These are phyloP conservation scores for Candida insectalens DNA, from an alignment of 805 yeast genomes.

Conservation along the genomic window DNA sequence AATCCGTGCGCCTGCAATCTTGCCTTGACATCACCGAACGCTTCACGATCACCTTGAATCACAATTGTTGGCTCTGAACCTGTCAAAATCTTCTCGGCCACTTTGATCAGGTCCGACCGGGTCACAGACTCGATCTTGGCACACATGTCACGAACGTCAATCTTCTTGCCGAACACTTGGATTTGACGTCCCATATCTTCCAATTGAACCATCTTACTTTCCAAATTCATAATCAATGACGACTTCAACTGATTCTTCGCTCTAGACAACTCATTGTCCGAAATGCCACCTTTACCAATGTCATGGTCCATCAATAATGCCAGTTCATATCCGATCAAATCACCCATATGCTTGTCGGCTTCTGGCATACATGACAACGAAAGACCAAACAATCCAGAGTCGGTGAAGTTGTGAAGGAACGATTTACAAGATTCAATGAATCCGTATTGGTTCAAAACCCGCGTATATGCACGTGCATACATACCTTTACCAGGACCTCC, in stretches of 20 bases:
- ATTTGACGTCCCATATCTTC: constrained; percentile 96
- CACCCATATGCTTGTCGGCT: constrained; percentile 77
- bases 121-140: constrained; percentile 60
- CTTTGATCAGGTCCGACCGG: constrained; percentile 56
- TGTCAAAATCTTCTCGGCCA: constrained; percentile 67
- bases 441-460: constrained; percentile 84
- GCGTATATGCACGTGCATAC: constrained; percentile 89
- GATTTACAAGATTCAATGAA: constrained; percentile 83
- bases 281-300: constrained; percentile 49
- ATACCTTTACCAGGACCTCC: constrained; percentile 99
- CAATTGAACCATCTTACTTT: constrained; percentile 83
- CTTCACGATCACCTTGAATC: constrained; percentile 78
- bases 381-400: constrained; percentile 86
- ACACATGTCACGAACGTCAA: constrained; percentile 77
- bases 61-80: constrained; percentile 77
- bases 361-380: constrained; percentile 77
- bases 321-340: constrained; percentile 62
- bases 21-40: constrained; percentile 74
- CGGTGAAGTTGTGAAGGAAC: constrained; percentile 84
- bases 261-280: constrained; percentile 65
- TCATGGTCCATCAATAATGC: constrained; percentile 31
- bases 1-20: constrained; percentile 64
- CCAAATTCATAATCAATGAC: constrained; percentile 84
- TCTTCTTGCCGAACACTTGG: constrained; percentile 68
- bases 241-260: constrained; percentile 90